Evolutionary conservation across 2,329 filamentous ascomycete genomes (phyloP).

Genomic region (Penicillium griseofulvum): DNA sequence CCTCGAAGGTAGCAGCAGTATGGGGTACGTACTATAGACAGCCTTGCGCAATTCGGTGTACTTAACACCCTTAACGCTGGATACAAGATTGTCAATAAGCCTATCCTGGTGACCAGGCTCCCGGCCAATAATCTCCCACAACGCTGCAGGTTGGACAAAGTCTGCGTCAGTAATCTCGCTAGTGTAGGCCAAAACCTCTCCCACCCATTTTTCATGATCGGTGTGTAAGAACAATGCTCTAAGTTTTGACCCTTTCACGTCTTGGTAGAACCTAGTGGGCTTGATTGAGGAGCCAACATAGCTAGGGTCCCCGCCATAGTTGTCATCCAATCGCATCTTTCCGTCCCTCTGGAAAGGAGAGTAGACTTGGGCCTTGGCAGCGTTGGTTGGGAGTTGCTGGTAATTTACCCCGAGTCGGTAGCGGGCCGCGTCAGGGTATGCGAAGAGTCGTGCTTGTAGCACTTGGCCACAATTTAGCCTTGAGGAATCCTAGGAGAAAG

Average conservation of each 20-base stretch:
- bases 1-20: no score
- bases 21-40: constrained; percentile 31
- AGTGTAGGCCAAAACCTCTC: constrained; percentile 22
- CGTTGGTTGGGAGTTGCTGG: constrained; percentile 43
- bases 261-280: constrained; percentile 19
- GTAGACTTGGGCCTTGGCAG: constrained; percentile 37
- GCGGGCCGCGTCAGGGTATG: constrained; percentile 56
- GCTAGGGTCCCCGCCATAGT: constrained; percentile 60
- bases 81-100: constrained; percentile 28
- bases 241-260: background rate
- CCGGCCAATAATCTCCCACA: constrained; percentile 34
- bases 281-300: constrained; percentile 43
- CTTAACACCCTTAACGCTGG: constrained; percentile 20
- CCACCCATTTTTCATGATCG: constrained; percentile 31
- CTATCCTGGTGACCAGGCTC: constrained; percentile 35
- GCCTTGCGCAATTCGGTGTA: constrained; percentile 21
- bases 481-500: no score
- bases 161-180: constrained; percentile 26
- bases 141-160: constrained; percentile 30
- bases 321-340: constrained; percentile 44
- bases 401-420: constrained; percentile 45
- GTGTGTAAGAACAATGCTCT: constrained; percentile 19
- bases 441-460: constrained; percentile 60
- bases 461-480: constrained; percentile 34
- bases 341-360: constrained; percentile 53